phyloP scores from a whole-genome alignment of 768 basidiomycete species.

The Boletales sp. region DNA sequence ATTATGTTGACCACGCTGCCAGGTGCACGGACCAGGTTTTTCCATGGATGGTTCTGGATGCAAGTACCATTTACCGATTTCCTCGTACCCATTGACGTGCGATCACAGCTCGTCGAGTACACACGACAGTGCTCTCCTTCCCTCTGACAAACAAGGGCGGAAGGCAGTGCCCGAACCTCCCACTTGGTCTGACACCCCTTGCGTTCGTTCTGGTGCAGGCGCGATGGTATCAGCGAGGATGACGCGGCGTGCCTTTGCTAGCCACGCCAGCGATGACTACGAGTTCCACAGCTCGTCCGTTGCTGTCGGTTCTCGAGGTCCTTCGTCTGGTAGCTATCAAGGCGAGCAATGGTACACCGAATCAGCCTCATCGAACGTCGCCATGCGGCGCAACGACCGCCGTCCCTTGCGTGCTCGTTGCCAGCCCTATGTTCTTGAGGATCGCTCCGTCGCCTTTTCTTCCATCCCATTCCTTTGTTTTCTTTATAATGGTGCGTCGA shows the following conservation, averaged over 20 bases:
- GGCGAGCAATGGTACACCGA: neutral
- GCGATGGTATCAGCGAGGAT: neutral
- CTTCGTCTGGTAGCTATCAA: neutral
- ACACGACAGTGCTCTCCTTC: neutral
- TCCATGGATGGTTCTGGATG: neutral
- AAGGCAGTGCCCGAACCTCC: neutral
- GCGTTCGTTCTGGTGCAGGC: neutral
- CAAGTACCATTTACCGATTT: neutral
- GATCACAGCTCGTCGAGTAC: neutral
- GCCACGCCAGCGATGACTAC: neutral
- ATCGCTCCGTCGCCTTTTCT: slow-evolving; percentile 1
- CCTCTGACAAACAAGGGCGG: neutral
- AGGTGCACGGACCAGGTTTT: neutral
- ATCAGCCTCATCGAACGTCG: no score
- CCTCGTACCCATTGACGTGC: neutral
- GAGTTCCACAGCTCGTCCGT: neutral
- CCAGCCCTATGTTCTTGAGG: neutral
- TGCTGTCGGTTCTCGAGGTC: neutral
- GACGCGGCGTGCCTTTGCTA: neutral
- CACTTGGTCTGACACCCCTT: neutral
- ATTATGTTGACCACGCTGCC: neutral
- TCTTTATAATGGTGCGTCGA: neutral
- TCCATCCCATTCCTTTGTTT: neutral
- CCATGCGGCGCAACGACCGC: neutral
- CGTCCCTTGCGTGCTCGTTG: neutral